Percentiles rank a stretch among this genome's conserved stretches.
These are phyloP conservation scores for Xylaria grammica DNA, from an alignment of 495 filamentous ascomycete genomes.

Conservation along the genomic window DNA sequence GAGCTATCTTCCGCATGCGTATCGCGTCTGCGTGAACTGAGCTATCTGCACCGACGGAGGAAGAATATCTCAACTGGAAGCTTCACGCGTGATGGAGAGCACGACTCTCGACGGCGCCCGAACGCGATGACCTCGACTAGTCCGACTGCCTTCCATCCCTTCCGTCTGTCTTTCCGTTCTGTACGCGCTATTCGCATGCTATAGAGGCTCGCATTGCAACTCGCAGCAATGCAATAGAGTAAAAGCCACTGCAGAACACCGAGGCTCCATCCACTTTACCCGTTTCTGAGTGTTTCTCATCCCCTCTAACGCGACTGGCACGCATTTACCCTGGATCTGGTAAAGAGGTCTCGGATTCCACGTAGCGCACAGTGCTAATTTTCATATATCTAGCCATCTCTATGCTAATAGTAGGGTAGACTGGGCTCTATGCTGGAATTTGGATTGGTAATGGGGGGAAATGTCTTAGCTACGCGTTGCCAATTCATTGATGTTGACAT, in stretches of 20 bases:
- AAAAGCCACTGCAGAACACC: neutral
- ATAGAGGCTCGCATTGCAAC: constrained; percentile 12
- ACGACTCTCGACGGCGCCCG: neutral
- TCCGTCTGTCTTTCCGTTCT: constrained; percentile 1
- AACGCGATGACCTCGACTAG: neutral
- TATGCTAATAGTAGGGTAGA: neutral
- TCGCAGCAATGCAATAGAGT: constrained; percentile 17
- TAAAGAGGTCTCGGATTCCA: neutral
- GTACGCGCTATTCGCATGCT: neutral
- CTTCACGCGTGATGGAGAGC: constrained; percentile 8
- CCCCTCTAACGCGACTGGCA: constrained; percentile 21
- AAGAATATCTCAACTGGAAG: constrained; percentile 5
- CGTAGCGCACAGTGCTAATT: neutral
- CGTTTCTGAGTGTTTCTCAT: neutral
- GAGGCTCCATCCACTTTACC: neutral
- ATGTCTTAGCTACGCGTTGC: constrained; percentile 1
- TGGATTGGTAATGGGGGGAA: neutral
- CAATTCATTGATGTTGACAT: constrained; percentile 9
- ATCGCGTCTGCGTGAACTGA: neutral
- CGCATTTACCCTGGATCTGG: constrained; percentile 6
- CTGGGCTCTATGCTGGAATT: neutral
- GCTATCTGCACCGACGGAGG: neutral
- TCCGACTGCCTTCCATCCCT: constrained; percentile 8
- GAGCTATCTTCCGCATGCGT: neutral
- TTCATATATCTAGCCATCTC: too few species aligned